Evolutionary conservation across 2,329 filamentous ascomycete species (phyloP).

Genomic region (Grosmannia huntii): DNA sequence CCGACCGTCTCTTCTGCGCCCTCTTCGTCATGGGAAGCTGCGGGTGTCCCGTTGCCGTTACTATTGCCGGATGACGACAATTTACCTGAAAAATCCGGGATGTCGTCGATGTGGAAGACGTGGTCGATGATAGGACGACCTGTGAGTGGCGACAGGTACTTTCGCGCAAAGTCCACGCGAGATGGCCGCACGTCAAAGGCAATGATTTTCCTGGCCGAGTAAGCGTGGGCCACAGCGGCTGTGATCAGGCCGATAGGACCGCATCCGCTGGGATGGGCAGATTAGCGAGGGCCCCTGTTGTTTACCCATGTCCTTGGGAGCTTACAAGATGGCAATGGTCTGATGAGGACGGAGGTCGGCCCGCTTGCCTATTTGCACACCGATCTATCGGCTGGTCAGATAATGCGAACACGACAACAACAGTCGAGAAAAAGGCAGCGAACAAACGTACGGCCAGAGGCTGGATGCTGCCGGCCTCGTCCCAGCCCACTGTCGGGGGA

Average conservation of each 20-base stretch:
- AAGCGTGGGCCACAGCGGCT: slow-evolving; percentile 70
- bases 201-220: slow-evolving; percentile 72
- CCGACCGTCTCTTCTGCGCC: not conserved
- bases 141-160: slow-evolving; percentile 23
- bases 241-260: slow-evolving; percentile 81
- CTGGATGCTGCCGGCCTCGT: slow-evolving; percentile 84
- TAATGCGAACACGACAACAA: not conserved
- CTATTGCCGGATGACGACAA: slow-evolving; percentile 44
- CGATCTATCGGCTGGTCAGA: slow-evolving; percentile 27
- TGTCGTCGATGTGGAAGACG: slow-evolving; percentile 48
- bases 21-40: not conserved
- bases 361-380: slow-evolving; percentile 63
- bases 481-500: slow-evolving; percentile 59
- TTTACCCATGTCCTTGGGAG: too few relatives aligned
- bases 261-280: slow-evolving; percentile 36
- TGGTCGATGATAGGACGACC: slow-evolving; percentile 52
- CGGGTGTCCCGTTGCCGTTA: not conserved
- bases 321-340: slow-evolving; percentile 59
- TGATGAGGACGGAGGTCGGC: slow-evolving; percentile 60
- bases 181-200: slow-evolving; percentile 73
- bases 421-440: too few relatives aligned
- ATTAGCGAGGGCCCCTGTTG: not conserved
- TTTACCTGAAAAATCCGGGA: slow-evolving; percentile 20
- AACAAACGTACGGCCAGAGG: slow-evolving; percentile 47
- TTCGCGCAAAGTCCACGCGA: slow-evolving; percentile 65